phyloP scores from a whole-genome alignment of 352 stramenopile genomes.

The Phytophthora sansomeana region DNA sequence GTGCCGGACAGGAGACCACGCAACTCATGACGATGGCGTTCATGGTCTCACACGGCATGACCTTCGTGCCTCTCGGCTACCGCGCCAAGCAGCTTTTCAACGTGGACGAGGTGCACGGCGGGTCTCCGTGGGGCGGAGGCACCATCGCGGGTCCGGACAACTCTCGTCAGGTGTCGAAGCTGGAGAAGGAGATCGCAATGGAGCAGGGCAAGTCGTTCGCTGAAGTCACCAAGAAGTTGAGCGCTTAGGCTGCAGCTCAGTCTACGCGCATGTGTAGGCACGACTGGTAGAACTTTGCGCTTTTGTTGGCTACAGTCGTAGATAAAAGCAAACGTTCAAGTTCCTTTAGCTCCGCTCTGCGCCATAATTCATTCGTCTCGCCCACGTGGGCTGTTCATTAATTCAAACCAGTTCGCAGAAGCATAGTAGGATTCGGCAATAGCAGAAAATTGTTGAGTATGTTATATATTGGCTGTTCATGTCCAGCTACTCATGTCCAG shows the following conservation, averaged over 20 bases:
- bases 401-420: no score
- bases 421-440: no score
- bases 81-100: slow-evolving; percentile 19
- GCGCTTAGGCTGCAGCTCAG: no score
- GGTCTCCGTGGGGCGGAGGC: slow-evolving; percentile 18
- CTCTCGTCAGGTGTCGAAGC: slow-evolving; percentile 13
- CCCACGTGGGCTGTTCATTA: no score
- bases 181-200: slow-evolving; percentile 18
- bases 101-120: slow-evolving; percentile 21
- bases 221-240: slow-evolving; percentile 17
- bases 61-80: slow-evolving; percentile 21
- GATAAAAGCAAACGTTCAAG: no score
- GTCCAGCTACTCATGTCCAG: neutral
- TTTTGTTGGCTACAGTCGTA: no score
- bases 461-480: neutral
- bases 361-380: no score
- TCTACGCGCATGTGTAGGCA: no score
- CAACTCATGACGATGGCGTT: slow-evolving; percentile 13
- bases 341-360: no score
- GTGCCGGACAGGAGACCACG: slow-evolving; percentile 24
- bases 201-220: slow-evolving; percentile 18
- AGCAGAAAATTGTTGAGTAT: neutral
- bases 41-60: slow-evolving; percentile 23
- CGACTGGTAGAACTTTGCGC: no score
- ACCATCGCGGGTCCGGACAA: slow-evolving; percentile 12